phyloP scores from a whole-genome alignment of 148 eudicot genomes.

The Spergularia bocconei region DNA sequence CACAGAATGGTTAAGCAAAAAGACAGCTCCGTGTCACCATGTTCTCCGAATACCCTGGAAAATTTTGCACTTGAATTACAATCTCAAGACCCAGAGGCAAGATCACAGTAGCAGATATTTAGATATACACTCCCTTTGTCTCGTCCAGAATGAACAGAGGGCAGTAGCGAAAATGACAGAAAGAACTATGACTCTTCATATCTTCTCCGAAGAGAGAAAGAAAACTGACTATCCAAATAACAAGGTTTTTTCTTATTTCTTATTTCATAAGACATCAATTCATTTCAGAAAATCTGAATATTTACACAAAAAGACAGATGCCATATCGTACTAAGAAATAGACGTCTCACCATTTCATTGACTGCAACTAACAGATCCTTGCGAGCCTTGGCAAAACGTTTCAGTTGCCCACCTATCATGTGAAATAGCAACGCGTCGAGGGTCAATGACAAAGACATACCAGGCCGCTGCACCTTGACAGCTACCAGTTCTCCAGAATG shows the following conservation, averaged over 20 bases:
- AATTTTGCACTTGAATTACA: not conserved
- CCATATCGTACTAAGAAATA: conserved; percentile 1
- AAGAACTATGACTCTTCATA: not conserved
- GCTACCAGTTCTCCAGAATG: conserved; percentile 98
- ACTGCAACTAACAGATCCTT: conserved; percentile 96
- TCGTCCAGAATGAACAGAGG: not conserved
- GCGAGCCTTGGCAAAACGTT: conserved; percentile 95
- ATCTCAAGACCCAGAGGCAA: not conserved
- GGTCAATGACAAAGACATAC: conserved; percentile 81
- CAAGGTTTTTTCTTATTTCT: too few relatives aligned
- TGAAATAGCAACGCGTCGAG: conserved; percentile 92
- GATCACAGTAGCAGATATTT: not conserved
- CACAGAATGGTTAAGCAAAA: too few relatives aligned
- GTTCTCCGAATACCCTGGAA: not conserved
- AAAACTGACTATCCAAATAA: not conserved
- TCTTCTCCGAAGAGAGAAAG: not conserved
- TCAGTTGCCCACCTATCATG: conserved; percentile 96
- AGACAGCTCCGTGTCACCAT: not conserved
- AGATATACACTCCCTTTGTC: not conserved
- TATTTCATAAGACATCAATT: not conserved
- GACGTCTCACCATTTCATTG: conserved; percentile 84
- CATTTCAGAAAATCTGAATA: not conserved
- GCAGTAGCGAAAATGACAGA: not conserved
- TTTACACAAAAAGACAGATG: conserved; percentile 1
- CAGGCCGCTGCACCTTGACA: conserved; percentile 99